Evolutionary conservation across 768 basidiomycete genomes (phyloP), one percentile per base, ranked within the genome.

Genomic region (Phlebiopsis gigantea): DNA sequence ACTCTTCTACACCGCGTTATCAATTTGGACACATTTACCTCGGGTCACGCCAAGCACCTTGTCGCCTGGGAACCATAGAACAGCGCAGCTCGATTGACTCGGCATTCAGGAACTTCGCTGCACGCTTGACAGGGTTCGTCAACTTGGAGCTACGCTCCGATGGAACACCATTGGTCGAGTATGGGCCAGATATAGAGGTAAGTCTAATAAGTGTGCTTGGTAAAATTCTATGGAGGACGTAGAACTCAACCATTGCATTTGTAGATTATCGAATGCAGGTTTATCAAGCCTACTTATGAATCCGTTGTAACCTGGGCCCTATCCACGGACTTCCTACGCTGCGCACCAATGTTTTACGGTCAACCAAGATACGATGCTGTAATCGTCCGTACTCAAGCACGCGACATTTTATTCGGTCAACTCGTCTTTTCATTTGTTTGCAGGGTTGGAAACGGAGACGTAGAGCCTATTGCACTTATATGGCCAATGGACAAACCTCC

Each of bases 301-400:
- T 68, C 67, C 0, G 48, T 26, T 2, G 64, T 66, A 5, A 51
- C 61, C 22, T 65, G 63, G 65, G 9, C 53, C 8, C n/a, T 47
- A 28, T 21, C 51, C 4, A 51, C 53, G 2, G 66, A 68, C 42
- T 48, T 57, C 19, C 42, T 67, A 19, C 50, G 58, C 15, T 68
- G 63, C 55, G 60, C 14, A 30, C 64, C 64, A 0, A 1, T 2
- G 0, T 68, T 68, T 54, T 54, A 63, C 31, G 52, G 56, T 17
- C 5, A 10, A 2, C 34, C 48, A 0, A 50, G 62, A 15, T 57
- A 54, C 56, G 69, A 73, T 49, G 61, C 51, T 31, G 62, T 70
- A 0, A 54, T 76, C 24, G 39, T 71, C 10, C 42, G 70, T 2
- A 60, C 60, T 1, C n/a, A 34, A 0, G 49, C 29, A 22, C n/a